These are phyloP conservation scores for Trypanosomatidae sp. DNA, from an alignment of 208 protist species.

Conservation along the genomic window DNA sequence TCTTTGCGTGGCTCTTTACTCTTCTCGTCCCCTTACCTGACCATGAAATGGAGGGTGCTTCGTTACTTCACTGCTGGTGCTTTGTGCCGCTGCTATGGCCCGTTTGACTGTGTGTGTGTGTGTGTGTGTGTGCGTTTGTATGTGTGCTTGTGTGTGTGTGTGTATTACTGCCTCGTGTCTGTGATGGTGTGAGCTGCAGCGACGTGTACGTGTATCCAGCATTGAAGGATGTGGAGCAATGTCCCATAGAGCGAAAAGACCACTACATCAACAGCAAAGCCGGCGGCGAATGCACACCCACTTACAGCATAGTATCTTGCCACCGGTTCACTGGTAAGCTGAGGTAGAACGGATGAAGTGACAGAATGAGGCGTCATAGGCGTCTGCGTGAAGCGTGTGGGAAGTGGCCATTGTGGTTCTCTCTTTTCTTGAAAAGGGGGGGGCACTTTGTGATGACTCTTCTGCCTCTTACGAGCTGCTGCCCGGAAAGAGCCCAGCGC, in stretches of 20 bases:
- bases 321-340: not conserved
- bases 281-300: not conserved
- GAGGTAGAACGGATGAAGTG: not conserved
- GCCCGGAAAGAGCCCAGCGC: not conserved
- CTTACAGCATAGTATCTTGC: not conserved
- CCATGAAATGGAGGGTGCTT: not conserved
- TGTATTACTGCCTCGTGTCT: not conserved
- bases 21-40: not conserved
- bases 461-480: not conserved
- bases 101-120: not conserved
- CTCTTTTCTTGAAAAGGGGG: not conserved
- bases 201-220: conserved; percentile 7
- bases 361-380: not conserved
- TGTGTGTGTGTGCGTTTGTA: not conserved
- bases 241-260: not conserved
- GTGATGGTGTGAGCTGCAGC: not conserved
- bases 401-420: not conserved
- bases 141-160: not conserved
- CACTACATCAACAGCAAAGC: not conserved
- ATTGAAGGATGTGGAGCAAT: not conserved
- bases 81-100: not conserved
- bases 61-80: not conserved
- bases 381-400: not conserved
- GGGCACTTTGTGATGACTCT: not conserved
- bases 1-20: not conserved